Evolutionary conservation across 208 protist species (phyloP).

Genomic region (Histomonas meleagridis): DNA sequence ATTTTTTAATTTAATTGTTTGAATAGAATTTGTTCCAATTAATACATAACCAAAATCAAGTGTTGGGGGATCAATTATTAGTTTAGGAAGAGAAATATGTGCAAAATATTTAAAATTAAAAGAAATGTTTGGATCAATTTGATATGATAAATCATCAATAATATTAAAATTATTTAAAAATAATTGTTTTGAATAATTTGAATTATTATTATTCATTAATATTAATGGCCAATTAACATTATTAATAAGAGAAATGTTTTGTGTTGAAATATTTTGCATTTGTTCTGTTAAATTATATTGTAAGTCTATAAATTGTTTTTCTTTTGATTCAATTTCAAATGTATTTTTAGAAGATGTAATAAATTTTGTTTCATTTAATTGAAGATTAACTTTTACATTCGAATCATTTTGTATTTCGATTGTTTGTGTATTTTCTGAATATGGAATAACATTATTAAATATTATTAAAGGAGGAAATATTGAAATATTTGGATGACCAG

Average conservation of each 20-base stretch:
- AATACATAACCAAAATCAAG: background rate
- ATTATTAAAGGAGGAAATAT: background rate
- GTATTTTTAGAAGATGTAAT: background rate
- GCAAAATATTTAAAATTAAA: background rate
- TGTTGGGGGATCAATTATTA: background rate
- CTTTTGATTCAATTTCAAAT: background rate
- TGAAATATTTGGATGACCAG: background rate
- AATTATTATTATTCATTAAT: background rate
- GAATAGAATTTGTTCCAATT: background rate
- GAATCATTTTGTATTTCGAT: background rate
- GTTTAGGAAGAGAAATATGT: background rate
- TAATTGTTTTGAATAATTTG: background rate
- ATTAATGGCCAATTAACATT: background rate
- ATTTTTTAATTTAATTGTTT: background rate
- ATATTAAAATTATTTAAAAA: background rate
- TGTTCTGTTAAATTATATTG: background rate
- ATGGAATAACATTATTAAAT: conserved; percentile 15
- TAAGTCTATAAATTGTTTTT: background rate
- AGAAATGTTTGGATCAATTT: background rate
- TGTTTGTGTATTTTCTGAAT: background rate
- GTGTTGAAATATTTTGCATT: background rate
- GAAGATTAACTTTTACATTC: background rate
- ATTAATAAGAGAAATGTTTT: background rate
- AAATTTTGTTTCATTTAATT: background rate
- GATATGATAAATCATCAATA: background rate